These are phyloP conservation scores for Clavaria fumosa DNA, from an alignment of 768 basidiomycete genomes.

Conservation along the genomic window DNA sequence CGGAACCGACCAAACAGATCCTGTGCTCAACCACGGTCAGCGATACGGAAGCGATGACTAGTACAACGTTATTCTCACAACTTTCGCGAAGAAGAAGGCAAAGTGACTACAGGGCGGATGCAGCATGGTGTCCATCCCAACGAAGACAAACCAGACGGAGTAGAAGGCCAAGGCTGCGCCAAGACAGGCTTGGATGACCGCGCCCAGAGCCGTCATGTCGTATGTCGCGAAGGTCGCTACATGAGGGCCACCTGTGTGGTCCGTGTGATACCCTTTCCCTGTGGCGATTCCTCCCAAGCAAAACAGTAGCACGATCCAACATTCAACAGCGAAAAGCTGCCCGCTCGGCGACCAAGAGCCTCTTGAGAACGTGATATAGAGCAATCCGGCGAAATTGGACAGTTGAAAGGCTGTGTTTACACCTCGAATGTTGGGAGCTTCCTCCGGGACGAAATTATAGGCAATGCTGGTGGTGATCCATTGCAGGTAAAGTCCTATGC, in stretches of 20 bases:
- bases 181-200: background rate
- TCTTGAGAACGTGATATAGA: background rate
- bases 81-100: background rate
- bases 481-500: conserved; percentile 11
- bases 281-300: conserved; percentile 3
- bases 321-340: conserved; percentile 2
- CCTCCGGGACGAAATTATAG: conserved; percentile 2
- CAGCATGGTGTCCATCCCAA: conserved; percentile 3
- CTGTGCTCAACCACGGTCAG: background rate
- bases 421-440: conserved; percentile 2
- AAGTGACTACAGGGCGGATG: background rate
- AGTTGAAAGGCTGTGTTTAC: background rate
- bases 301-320: conserved; percentile 3
- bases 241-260: background rate
- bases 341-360: background rate
- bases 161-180: conserved; percentile 1
- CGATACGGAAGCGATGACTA: background rate
- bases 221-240: background rate
- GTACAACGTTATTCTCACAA: background rate
- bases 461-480: conserved; percentile 1
- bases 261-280: background rate
- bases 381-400: conserved; percentile 1
- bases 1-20: conserved; percentile 4
- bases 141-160: conserved; percentile 1
- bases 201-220: background rate